Percentiles rank a stretch among this genome's conserved stretches.
Conservation (phyloP, 208 protist genomes). For the Acanthamoeba culbertsoni region DNA sequence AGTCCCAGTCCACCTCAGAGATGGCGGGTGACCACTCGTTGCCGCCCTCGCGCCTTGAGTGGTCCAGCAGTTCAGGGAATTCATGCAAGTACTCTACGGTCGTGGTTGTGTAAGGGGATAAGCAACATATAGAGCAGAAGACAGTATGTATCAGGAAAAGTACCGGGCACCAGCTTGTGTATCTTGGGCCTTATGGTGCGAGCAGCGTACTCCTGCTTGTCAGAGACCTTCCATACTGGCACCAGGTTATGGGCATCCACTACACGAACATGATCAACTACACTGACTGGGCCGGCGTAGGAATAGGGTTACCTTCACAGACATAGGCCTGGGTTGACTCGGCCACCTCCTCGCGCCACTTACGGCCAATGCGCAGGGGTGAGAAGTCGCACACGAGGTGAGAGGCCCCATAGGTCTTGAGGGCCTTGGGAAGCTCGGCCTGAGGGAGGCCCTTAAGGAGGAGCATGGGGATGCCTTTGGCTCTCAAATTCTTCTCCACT, state of each 20-base stretch:
- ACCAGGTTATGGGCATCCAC: conserved; percentile 74
- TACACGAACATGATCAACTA: not conserved
- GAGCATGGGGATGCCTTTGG: not conserved
- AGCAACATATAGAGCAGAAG: too few relatives aligned
- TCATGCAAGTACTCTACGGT: conserved; percentile 3
- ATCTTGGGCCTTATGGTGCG: conserved; percentile 72
- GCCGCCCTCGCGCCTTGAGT: not conserved
- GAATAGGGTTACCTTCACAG: not conserved
- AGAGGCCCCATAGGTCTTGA: not conserved
- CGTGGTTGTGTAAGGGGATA: too few relatives aligned
- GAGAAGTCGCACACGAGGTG: conserved; percentile 18
- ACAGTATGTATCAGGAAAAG: not conserved
- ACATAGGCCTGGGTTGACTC: not conserved
- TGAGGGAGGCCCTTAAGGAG: not conserved
- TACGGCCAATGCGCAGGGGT: not conserved
- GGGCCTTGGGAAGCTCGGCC: not conserved
- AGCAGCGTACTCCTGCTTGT: conserved; percentile 73
- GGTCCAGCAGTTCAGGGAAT: not conserved
- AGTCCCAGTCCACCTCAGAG: not conserved
- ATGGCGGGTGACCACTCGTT: not conserved
- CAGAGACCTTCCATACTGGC: conserved; percentile 65
- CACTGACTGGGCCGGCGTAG: not conserved
- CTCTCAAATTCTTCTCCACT: not conserved
- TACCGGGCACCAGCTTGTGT: not conserved
- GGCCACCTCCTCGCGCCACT: conserved; percentile 23